Evolutionary conservation across 768 basidiomycete genomes (phyloP), one percentile per base, ranked within the genome.

Genomic region (Hericium erinaceus): DNA sequence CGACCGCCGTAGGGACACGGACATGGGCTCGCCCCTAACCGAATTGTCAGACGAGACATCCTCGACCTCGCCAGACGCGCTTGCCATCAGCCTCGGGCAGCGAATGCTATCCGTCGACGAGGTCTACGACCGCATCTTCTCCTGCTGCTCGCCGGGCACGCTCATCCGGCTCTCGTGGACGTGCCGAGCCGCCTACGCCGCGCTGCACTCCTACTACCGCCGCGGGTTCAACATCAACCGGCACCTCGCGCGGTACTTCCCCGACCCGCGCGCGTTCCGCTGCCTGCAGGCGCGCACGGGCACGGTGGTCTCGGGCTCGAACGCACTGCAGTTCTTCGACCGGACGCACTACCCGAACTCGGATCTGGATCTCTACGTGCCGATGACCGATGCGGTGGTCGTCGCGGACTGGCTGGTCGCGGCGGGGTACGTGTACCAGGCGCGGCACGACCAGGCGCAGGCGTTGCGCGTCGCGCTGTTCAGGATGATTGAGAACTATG

Each of bases 311-410:
- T 82, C 81, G 2, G 81, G 81, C 9, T 81, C 81, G 0, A 70
- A 68, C 33, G 80, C 79, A 0, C 72, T 81, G 3, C 81, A 83
- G 52, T 80, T 81, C 61, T 70, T 83, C 44, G 75, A 77, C 53
- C 64, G 79, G 15, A 60, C 68, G 0, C 66, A 66, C 39, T 81
- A 80, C 60, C 67, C 72, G 2, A 71, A 70, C 6, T 72, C 80
- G 0, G 80, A 82, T 59, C 73, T 83, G 5, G 81, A 83, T 55
- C 39, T 83, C 1, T 46, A 46, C 44, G 44, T 46, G n/a, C 10
- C 22, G 16, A 16, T 46, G 44, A 16, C n/a, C 22, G n/a, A 46
- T 11, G 22, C 44, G 16, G 7, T 22, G 16, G n/a, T 46, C 44
- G 44, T 46, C 44, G 44, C n/a, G 44, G 22, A 46, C 22, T 46